Percentiles rank a stretch among this genome's conserved stretches.
phyloP scores from a whole-genome alignment of 805 yeast genomes.

The Candida pini region DNA sequence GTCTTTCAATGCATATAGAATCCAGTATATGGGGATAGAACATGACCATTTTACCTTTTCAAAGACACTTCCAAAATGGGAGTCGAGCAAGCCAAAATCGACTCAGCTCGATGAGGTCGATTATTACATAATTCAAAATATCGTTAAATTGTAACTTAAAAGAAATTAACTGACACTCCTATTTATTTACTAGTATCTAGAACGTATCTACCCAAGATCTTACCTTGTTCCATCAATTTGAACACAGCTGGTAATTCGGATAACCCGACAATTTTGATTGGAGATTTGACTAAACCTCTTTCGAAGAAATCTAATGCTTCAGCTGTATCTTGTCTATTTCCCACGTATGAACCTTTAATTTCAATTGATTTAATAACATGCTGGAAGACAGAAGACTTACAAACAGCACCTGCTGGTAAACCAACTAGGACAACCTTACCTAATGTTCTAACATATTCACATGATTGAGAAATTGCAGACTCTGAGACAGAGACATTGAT shows the following conservation, averaged over 20 bases:
- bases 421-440: conserved; percentile 64
- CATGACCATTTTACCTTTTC: too few species aligned
- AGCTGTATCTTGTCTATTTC: conserved; percentile 81
- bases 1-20: too few species aligned
- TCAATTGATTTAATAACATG: conserved; percentile 68
- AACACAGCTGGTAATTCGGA: conserved; percentile 65
- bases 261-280: conserved; percentile 68
- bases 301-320: conserved; percentile 69
- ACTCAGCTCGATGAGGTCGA: too few species aligned
- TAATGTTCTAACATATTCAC: conserved; percentile 52
- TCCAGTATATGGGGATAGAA: too few species aligned
- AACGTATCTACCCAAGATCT: conserved; percentile 84
- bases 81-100: too few species aligned
- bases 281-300: conserved; percentile 61
- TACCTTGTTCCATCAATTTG: conserved; percentile 75
- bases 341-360: conserved; percentile 81
- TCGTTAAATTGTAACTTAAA: too few species aligned
- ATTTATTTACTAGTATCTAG: conserved; percentile 64
- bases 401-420: conserved; percentile 74
- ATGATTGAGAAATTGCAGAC: conserved; percentile 44
- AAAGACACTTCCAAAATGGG: too few species aligned
- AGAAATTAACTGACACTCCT: too few species aligned
- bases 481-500: conserved; percentile 60
- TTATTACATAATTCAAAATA: too few species aligned
- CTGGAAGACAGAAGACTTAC: conserved; percentile 62